Evolutionary conservation across 805 yeast genomes (phyloP).

Genomic region (Barnettozyma wickerhamii): DNA sequence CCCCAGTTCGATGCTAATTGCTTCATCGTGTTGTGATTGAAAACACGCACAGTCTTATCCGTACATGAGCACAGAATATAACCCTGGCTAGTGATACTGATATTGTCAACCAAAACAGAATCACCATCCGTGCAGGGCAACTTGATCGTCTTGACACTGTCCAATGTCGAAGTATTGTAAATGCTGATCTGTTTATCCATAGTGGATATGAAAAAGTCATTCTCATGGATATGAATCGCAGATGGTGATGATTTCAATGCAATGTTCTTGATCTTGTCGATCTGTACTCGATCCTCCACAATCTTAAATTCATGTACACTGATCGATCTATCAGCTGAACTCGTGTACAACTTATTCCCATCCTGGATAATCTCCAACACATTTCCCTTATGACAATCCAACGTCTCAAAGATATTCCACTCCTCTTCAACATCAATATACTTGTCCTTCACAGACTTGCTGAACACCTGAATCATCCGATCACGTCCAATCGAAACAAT

Average conservation of each 20-base stretch:
- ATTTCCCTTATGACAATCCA: constrained; percentile 56
- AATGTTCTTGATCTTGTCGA: constrained; percentile 41
- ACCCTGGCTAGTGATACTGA: constrained; percentile 29
- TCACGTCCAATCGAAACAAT: constrained; percentile 53
- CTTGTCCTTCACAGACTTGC: constrained; percentile 9
- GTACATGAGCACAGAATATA: constrained; percentile 40
- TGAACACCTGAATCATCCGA: constrained; percentile 56
- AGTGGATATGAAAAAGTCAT: constrained; percentile 46
- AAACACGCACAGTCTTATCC: constrained; percentile 55
- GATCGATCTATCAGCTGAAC: constrained; percentile 60
- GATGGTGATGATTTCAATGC: constrained; percentile 49
- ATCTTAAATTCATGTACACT: constrained; percentile 42
- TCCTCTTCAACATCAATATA: constrained; percentile 18
- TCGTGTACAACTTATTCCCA: constrained; percentile 37
- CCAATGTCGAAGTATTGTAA: constrained; percentile 33
- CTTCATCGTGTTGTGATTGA: constrained; percentile 41
- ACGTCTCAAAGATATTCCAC: constrained; percentile 57
- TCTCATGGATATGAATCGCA: constrained; percentile 30
- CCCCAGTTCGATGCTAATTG: constrained; percentile 55
- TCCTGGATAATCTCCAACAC: constrained; percentile 34
- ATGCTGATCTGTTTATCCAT: constrained; percentile 45
- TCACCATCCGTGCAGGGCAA: constrained; percentile 39
- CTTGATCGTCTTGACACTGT: constrained; percentile 35
- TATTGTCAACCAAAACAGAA: constrained; percentile 40
- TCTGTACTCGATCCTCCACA: constrained; percentile 20